A percentile compares a stretch with the other conserved stretches of the same genome.
Evolutionary conservation across 2,329 filamentous ascomycete species (phyloP).

Genomic region (Fonsecaea erecta): DNA sequence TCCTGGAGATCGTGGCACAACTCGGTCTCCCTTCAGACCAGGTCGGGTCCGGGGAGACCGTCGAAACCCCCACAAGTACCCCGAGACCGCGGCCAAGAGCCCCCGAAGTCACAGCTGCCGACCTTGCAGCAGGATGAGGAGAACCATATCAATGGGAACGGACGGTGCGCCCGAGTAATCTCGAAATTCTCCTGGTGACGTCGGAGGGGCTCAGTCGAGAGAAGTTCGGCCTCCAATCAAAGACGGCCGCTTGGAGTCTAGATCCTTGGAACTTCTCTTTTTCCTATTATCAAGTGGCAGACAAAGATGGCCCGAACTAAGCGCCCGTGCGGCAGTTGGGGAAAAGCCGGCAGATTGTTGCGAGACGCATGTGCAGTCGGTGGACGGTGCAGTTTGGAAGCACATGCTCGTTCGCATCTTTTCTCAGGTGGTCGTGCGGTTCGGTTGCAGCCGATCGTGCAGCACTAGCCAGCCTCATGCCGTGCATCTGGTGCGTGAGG

Average conservation of each 20-base stretch:
- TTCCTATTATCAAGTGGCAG: background rate
- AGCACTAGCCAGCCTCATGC: background rate
- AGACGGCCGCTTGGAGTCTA: background rate
- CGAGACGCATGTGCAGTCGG: background rate
- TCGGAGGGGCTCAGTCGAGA: background rate
- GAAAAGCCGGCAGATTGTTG: background rate
- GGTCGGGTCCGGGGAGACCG: background rate
- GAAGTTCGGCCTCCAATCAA: constrained; percentile 10
- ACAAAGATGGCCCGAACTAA: background rate
- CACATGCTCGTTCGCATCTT: constrained; percentile 14
- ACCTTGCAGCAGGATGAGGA: background rate
- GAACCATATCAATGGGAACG: background rate
- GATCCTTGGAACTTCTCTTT: background rate
- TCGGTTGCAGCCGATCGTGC: constrained; percentile 13
- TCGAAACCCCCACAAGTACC: background rate
- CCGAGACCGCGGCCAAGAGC: background rate
- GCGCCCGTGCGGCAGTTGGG: background rate
- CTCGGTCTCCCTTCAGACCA: background rate
- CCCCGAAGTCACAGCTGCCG: background rate
- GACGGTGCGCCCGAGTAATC: background rate
- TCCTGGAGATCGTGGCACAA: constrained; percentile 10
- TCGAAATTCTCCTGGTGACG: background rate
- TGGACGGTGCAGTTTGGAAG: background rate
- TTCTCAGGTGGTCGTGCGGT: background rate
- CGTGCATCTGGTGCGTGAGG: background rate